Conservation (phyloP, 2,329 filamentous ascomycete species). For the Pseudogymnoascus sp. region DNA sequence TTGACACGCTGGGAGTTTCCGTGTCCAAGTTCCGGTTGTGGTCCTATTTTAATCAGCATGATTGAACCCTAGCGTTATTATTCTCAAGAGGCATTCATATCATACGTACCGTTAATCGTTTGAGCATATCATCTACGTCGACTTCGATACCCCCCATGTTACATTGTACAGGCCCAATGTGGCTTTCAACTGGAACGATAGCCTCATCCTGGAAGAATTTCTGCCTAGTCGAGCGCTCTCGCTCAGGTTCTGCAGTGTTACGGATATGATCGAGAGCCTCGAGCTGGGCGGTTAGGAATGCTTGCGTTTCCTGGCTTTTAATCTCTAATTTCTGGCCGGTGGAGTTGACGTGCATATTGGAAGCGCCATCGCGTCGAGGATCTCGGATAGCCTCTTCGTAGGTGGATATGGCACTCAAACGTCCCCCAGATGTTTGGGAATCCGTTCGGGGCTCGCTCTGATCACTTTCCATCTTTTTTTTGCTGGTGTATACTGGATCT, state of each 20-base stretch:
- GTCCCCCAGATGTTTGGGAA: slow-evolving; percentile 37
- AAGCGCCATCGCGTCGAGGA: slow-evolving; percentile 57
- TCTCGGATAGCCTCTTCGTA: slow-evolving; percentile 79
- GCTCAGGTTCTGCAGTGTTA: slow-evolving; percentile 33
- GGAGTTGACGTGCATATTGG: slow-evolving; percentile 41
- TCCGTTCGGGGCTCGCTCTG: slow-evolving; percentile 17
- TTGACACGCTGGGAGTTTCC: slow-evolving; percentile 30
- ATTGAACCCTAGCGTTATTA: slow-evolving; percentile 4
- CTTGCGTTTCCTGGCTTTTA: slow-evolving; percentile 67
- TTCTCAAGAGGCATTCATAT: not conserved
- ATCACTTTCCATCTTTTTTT: slow-evolving; percentile 25
- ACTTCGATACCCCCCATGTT: slow-evolving; percentile 98
- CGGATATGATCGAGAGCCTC: slow-evolving; percentile 63
- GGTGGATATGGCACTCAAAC: slow-evolving; percentile 50
- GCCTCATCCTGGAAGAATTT: slow-evolving; percentile 21
- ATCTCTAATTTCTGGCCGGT: slow-evolving; percentile 42
- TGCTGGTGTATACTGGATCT: slow-evolving; percentile 35
- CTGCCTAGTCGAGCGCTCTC: not conserved
- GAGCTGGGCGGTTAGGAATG: slow-evolving; percentile 69
- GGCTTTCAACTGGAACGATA: slow-evolving; percentile 48
- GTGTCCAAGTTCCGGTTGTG: slow-evolving; percentile 30
- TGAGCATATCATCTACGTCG: slow-evolving; percentile 88
- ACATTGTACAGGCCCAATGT: slow-evolving; percentile 92
- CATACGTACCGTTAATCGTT: slow-evolving; percentile 66
- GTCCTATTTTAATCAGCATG: slow-evolving; percentile 11